Percentiles rank a stretch among this genome's conserved stretches.
Conservation (phyloP, 495 filamentous ascomycete species). For the Elaphomyces granulatus region DNA sequence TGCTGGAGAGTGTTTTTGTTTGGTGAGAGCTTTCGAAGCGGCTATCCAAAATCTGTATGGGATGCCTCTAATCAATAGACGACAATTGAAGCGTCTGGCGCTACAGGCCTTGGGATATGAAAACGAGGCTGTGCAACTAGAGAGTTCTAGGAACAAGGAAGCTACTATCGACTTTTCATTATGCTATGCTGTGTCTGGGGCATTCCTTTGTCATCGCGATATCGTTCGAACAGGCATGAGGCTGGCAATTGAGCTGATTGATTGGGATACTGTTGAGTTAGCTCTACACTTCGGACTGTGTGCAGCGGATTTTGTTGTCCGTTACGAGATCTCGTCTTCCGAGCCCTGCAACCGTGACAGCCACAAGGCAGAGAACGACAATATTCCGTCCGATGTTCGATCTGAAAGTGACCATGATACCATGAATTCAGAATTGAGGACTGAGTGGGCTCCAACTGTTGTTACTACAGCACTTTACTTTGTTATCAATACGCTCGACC, state of each 20-base stretch:
- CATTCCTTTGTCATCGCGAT: conserved; percentile 13
- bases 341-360: background rate
- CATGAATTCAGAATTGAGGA: background rate
- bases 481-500: no score
- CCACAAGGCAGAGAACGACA: background rate
- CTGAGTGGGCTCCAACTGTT: background rate
- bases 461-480: background rate
- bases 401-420: background rate
- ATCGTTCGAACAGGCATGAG: conserved; percentile 17
- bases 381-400: background rate
- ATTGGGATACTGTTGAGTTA: conserved; percentile 19
- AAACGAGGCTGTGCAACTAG: background rate
- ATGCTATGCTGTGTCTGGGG: conserved; percentile 19
- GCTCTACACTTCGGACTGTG: conserved; percentile 15
- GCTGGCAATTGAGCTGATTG: conserved; percentile 12
- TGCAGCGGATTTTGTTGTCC: conserved; percentile 9
- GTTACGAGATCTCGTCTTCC: background rate
- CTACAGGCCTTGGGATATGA: conserved; percentile 9
- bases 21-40: conserved; percentile 15
- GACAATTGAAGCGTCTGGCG: conserved; percentile 6
- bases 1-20: conserved; percentile 8
- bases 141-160: background rate
- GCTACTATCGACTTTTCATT: conserved; percentile 18
- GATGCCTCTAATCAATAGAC: conserved; percentile 3
- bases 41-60: conserved; percentile 20